Evolutionary conservation across 495 filamentous ascomycete species (phyloP), one percentile per base, ranked within the genome.

Genomic region (Mytilinidion resinicola): DNA sequence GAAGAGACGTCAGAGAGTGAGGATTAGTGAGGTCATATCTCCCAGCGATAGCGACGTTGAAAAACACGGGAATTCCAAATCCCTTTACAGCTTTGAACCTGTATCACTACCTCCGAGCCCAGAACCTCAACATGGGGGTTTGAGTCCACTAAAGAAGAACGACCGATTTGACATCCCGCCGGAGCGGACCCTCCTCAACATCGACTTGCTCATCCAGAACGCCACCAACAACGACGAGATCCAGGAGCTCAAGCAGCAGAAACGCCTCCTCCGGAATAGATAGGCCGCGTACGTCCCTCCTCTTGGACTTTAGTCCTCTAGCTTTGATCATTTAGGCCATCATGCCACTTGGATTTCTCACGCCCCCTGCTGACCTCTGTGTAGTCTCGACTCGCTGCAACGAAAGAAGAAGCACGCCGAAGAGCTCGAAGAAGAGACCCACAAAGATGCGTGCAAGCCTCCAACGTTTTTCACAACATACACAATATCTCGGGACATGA

Each of bases 391-490:
- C 74, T 97, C 95, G 34, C 86, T 95, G 61, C 93, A 96, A 72
- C 86, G 95, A 62, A 99, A 97, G 81, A 99, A 99, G 81, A 86
- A 91, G 72, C 92, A 99, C 75, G 97, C 93, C 25, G 92, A 97
- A 77, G 86, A 91, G 56, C 81, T 99, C 14, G 93, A 99, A 69
- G 89, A 95, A 69, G 91, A 96, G 75, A 95, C n/a, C n/a, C n/a
- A n/a, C n/a, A n/a, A n/a, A n/a, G n/a, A n/a, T n/a, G n/a, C n/a
- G n/a, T n/a, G n/a, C n/a, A n/a, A n/a, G n/a, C n/a, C n/a, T n/a
- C n/a, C n/a, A n/a, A n/a, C n/a, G n/a, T n/a, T n/a, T n/a, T n/a
- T n/a, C n/a, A n/a, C n/a, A n/a, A n/a, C n/a, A n/a, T n/a, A n/a
- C n/a, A n/a, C n/a, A n/a, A n/a, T n/a, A n/a, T n/a, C n/a, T n/a